Base-by-base conservation (phyloP, 73 alveolate genomes). In the Paramecium primaurelia region DNA sequence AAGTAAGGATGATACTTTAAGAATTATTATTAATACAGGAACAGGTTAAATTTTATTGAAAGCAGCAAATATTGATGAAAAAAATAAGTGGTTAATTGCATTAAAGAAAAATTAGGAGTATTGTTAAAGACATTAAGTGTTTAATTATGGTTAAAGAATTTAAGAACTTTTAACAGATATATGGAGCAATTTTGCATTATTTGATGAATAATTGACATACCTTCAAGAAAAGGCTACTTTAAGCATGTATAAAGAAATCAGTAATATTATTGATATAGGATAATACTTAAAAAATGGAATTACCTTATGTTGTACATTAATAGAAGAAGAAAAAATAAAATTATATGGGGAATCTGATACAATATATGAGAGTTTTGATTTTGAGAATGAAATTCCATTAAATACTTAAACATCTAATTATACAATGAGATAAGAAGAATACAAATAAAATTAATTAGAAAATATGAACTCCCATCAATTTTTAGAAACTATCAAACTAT, bases 1-100 rank as follows among this genome's bases (percentile, higher is more conserved):
- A 84, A 60, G 51, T 34, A 93, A 86, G 32, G 92, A 51, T 11
- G 95, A 93, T 92, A 47, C 96, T 18, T 37, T 84, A 30, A 69
- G 58, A 89, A 89, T 89, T 4, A 89, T 73, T 22, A 89, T 89
- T 2, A 69, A 89, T 89, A 71, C 92, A 45, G 94, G 94, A 26
- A 89, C 92, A 22, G 54, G 58, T 26, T 51, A 71, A 37, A 42
- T 89, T 40, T 40, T 34, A 30, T 59, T 71, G 16, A 89, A 85
- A 68, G 92, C 94, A 37, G 71, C 59, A 18, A 89, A 34, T 45
- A 45, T 89, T 26, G 91, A 40, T 12, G 86, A 69, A 12, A 73
- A 71, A 89, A 73, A 34, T 45, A 45, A 71, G 25, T 89, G 94
- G 92, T 25, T 45, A 25, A 71, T 71, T 6, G 94, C 86, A 8